A percentile compares a stretch with the other conserved stretches of the same genome.
Conservation (phyloP, 129 eudicot species). For the Deinandra increscens region DNA sequence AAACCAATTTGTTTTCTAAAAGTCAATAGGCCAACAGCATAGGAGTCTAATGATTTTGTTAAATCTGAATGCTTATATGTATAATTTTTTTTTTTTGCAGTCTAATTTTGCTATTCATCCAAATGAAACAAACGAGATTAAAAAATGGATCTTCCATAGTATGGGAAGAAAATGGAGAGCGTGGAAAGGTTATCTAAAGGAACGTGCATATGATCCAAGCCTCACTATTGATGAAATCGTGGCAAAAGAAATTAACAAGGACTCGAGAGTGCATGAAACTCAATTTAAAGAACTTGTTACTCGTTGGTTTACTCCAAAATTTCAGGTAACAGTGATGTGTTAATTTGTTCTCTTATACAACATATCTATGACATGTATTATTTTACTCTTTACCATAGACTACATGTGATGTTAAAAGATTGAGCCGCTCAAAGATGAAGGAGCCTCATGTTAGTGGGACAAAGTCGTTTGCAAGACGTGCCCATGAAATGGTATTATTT, state of each 20-base stretch:
- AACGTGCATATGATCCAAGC: neutral
- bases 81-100: neutral
- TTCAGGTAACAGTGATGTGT: neutral
- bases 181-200: too few species aligned
- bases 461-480: too few species aligned
- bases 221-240: neutral
- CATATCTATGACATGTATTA: too few species aligned
- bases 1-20: too few species aligned
- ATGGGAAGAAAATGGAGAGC: slow-evolving; percentile 2
- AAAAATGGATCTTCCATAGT: neutral
- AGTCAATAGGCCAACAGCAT: too few species aligned
- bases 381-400: too few species aligned
- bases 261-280: neutral
- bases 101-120: neutral
- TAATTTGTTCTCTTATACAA: too few species aligned
- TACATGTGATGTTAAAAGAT: too few species aligned
- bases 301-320: neutral
- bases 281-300: neutral
- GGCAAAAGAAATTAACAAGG: neutral
- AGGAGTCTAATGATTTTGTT: too few species aligned
- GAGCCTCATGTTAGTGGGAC: too few species aligned
- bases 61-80: neutral
- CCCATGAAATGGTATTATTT: too few species aligned
- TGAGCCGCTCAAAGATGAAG: too few species aligned
- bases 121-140: neutral